A percentile compares a stretch with the other conserved stretches of the same genome.
These are phyloP conservation scores for Russula emetica DNA, from an alignment of 768 basidiomycete species.

Conservation along the genomic window DNA sequence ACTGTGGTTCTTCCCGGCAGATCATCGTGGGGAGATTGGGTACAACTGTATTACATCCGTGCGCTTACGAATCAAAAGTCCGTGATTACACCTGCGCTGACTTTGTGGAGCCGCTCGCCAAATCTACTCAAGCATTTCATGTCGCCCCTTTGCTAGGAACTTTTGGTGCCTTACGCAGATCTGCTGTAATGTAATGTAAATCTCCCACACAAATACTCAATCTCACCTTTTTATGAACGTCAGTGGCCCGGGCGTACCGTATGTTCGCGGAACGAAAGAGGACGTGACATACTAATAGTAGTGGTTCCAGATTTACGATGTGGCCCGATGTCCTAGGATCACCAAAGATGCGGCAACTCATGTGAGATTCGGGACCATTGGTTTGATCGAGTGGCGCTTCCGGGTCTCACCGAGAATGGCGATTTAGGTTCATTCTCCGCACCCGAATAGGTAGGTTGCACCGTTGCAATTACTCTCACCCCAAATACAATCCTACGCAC, in stretches of 20 bases:
- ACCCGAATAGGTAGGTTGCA: too few relatives aligned
- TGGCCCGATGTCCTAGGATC: too few relatives aligned
- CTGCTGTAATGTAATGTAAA: neutral
- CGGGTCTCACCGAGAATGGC: too few relatives aligned
- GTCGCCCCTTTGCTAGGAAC: neutral
- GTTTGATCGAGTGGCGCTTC: too few relatives aligned
- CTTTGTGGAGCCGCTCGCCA: neutral
- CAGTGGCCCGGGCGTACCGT: neutral
- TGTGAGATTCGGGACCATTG: too few relatives aligned
- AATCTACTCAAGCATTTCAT: neutral
- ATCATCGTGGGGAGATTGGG: neutral
- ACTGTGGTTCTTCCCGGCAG: neutral
- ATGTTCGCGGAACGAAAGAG: neutral
- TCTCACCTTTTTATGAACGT: too few relatives aligned
- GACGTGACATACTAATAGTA: neutral
- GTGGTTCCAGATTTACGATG: too few relatives aligned
- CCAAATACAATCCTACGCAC: too few relatives aligned
- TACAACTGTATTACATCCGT: neutral
- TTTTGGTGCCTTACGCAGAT: neutral
- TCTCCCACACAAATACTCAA: neutral
- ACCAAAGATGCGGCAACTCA: too few relatives aligned
- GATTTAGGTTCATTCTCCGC: too few relatives aligned
- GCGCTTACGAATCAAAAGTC: neutral
- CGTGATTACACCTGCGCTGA: neutral
- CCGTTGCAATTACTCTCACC: too few relatives aligned